A percentile compares a stretch with the other conserved stretches of the same genome.
These are phyloP conservation scores for Colletotrichum sansevieriae DNA, from an alignment of 2,329 filamentous ascomycete species.

Conservation along the genomic window DNA sequence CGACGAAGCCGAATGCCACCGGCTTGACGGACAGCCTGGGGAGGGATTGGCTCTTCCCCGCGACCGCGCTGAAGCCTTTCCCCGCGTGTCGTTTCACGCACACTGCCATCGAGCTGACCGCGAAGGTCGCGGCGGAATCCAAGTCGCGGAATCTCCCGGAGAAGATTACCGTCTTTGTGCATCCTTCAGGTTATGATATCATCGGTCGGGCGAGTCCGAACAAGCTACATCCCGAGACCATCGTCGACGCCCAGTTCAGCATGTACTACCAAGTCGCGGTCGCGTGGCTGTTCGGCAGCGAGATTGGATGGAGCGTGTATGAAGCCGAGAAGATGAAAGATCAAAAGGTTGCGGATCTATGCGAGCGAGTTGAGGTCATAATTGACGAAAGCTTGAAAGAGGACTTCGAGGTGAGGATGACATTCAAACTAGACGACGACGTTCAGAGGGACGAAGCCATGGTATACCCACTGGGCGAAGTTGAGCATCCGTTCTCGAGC, in stretches of 20 bases:
- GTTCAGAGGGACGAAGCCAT: slow-evolving; percentile 38
- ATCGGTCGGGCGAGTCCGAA: slow-evolving; percentile 45
- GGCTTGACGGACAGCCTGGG: slow-evolving; percentile 43
- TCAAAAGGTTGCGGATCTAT: slow-evolving; percentile 42
- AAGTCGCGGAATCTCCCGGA: slow-evolving; percentile 34
- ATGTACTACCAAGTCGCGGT: slow-evolving; percentile 48
- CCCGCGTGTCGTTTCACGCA: slow-evolving; percentile 48
- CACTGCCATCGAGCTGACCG: slow-evolving; percentile 47
- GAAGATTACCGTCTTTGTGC: slow-evolving; percentile 43
- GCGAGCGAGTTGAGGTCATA: slow-evolving; percentile 43
- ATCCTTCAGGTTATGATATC: slow-evolving; percentile 44
- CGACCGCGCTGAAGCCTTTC: slow-evolving; percentile 45
- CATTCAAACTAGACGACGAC: slow-evolving; percentile 41
- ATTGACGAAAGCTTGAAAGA: slow-evolving; percentile 35
- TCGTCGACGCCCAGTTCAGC: slow-evolving; percentile 49
- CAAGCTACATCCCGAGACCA: slow-evolving; percentile 45
- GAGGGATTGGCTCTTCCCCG: slow-evolving; percentile 43
- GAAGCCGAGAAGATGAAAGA: slow-evolving; percentile 44
- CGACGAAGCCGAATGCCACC: slow-evolving; percentile 38
- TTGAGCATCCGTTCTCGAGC: slow-evolving; percentile 43
- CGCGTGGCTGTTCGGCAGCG: slow-evolving; percentile 45
- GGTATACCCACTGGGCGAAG: slow-evolving; percentile 44
- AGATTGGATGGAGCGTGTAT: slow-evolving; percentile 46
- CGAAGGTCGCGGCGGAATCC: slow-evolving; percentile 37
- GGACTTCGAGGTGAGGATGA: slow-evolving; percentile 15